Conservation (phyloP, 805 yeast genomes). For the Ogataea trehaloabstinens region DNA sequence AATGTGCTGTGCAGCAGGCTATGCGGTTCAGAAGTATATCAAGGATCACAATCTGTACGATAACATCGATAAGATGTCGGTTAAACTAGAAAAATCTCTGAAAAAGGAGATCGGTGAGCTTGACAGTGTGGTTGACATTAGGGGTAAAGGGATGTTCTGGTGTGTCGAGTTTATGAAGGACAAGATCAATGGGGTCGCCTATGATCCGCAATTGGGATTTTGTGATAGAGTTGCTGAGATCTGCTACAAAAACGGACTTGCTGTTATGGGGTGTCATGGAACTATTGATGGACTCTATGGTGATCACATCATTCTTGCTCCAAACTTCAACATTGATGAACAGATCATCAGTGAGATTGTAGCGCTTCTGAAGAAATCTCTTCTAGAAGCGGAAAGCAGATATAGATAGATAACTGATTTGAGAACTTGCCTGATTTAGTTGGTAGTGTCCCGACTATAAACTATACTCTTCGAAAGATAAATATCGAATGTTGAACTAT, state of each 20-base stretch:
- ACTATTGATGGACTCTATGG: conserved; percentile 41
- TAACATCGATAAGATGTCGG: conserved; percentile 40
- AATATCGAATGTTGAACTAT: too few species aligned
- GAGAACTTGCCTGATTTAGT: too few species aligned
- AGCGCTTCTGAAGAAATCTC: conserved; percentile 12
- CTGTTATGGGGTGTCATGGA: conserved; percentile 40
- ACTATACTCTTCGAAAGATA: too few species aligned
- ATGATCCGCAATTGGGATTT: conserved; percentile 31
- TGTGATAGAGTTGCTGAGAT: conserved; percentile 33
- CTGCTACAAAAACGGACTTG: conserved; percentile 40
- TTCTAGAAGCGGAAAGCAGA: too few species aligned
- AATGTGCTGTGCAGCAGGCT: conserved; percentile 44
- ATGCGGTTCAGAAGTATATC: conserved; percentile 46
- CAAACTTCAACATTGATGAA: conserved; percentile 39
- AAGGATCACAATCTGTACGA: conserved; percentile 34
- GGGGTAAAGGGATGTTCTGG: conserved; percentile 59
- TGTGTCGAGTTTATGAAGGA: conserved; percentile 49
- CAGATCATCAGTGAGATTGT: conserved; percentile 35
- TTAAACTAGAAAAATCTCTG: conserved; percentile 30
- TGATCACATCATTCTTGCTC: conserved; percentile 45
- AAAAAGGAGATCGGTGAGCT: conserved; percentile 39
- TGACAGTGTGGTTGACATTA: too few species aligned
- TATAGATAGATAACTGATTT: too few species aligned
- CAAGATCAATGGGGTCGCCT: conserved; percentile 45
- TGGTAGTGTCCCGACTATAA: too few species aligned